phyloP scores from a whole-genome alignment of 2,329 filamentous ascomycete genomes.

The Dactylonectria macrodidyma region DNA sequence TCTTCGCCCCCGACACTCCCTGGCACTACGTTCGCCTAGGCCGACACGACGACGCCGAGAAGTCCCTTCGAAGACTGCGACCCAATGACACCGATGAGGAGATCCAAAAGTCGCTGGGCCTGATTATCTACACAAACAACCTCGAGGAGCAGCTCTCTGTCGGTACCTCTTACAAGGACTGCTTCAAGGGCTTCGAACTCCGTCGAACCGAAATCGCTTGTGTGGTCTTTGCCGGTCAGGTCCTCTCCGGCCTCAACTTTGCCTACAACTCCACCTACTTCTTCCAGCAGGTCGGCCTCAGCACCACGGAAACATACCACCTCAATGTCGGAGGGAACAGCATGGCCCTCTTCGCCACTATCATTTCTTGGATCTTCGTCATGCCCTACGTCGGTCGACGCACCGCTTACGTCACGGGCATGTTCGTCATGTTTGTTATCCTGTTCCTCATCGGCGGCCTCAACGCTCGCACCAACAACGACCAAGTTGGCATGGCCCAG shows the following conservation, averaged over 20 bases:
- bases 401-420: slow-evolving; percentile 61
- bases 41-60: slow-evolving; percentile 52
- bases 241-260: slow-evolving; percentile 54
- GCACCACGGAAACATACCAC: slow-evolving; percentile 48
- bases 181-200: slow-evolving; percentile 60
- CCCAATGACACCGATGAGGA: slow-evolving; percentile 47
- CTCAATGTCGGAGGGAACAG: slow-evolving; percentile 57
- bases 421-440: slow-evolving; percentile 55
- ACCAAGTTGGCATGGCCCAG: slow-evolving; percentile 51
- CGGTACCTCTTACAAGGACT: slow-evolving; percentile 59
- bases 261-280: slow-evolving; percentile 60
- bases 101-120: slow-evolving; percentile 54
- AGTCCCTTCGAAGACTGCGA: slow-evolving; percentile 52
- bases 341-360: slow-evolving; percentile 60
- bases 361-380: slow-evolving; percentile 59
- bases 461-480: slow-evolving; percentile 50
- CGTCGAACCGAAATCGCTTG: slow-evolving; percentile 56
- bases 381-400: slow-evolving; percentile 61
- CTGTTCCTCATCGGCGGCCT: slow-evolving; percentile 61
- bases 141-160: slow-evolving; percentile 54
- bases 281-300: slow-evolving; percentile 56
- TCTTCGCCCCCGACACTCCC: slow-evolving; percentile 64
- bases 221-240: slow-evolving; percentile 54
- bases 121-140: slow-evolving; percentile 61
- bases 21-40: slow-evolving; percentile 59